These are phyloP conservation scores for Desmodesmus armatus DNA, from an alignment of 139 green algal genomes.

Conservation along the genomic window DNA sequence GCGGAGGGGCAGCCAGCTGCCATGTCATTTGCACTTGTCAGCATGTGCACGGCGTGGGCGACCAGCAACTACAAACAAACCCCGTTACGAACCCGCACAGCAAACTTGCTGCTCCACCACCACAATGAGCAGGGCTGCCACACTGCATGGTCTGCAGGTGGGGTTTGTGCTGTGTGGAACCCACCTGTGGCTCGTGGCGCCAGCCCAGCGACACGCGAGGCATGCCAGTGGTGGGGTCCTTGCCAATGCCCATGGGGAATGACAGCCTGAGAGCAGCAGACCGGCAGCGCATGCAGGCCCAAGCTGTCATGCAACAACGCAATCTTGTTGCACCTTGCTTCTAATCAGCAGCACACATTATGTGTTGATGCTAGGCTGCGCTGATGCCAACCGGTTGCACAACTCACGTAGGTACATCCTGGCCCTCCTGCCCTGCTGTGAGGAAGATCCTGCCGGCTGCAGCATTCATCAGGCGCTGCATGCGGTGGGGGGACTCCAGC, in stretches of 20 bases:
- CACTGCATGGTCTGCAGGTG: background rate
- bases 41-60: background rate
- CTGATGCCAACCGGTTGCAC: too few relatives aligned
- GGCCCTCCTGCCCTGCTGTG: too few relatives aligned
- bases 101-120: background rate
- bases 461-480: slow-evolving; percentile 34
- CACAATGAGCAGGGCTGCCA: background rate
- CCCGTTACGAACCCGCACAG: background rate
- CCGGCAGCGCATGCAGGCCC: background rate
- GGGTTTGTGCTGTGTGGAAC: background rate
- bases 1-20: background rate
- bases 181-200: slow-evolving; percentile 34
- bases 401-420: too few relatives aligned
- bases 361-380: too few relatives aligned
- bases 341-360: too few relatives aligned
- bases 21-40: background rate
- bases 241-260: slow-evolving; percentile 28
- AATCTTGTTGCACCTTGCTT: background rate
- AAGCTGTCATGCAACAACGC: background rate
- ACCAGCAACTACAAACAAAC: background rate
- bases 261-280: background rate
- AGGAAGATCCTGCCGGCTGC: too few relatives aligned
- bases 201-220: slow-evolving; percentile 24
- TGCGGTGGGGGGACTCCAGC: slow-evolving; percentile 37
- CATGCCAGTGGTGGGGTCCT: slow-evolving; percentile 26